Base-by-base conservation (phyloP, 1,139 yeast genomes). In the Tardiomyces blankii region DNA sequence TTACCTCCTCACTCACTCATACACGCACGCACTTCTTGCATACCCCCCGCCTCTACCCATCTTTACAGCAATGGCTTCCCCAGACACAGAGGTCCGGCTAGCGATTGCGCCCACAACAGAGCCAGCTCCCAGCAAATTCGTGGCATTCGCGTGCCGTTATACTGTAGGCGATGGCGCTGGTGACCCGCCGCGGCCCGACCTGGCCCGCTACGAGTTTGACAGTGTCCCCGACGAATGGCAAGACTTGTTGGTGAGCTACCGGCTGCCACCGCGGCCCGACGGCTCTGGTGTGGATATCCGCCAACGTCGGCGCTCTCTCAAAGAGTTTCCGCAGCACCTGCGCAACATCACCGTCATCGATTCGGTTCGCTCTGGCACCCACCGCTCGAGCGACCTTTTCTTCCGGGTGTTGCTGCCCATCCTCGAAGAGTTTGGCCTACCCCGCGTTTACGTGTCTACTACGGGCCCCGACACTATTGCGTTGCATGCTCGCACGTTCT, bases 401-500 rank as follows among this genome's bases (percentile, higher is more conserved):
- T 61, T 60, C 41, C 46, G 56, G 25, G 49, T 64, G 8, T 48
- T 65, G 14, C 43, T 53, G 28, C 69, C 68, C 5, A 53, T 65
- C 25, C 53, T 65, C 16, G 51, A 61, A 40, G 62, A 59, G 18
- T 57, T 63, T 39, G 64, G 61, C 19, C 50, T 64, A 27, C 49
- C 55, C 8, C 67, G 64, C 42, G 65, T 57, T 38, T 64, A 64
- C 48, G 66, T 64, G 8, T 59, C 65, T 13, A 65, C 69, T 1
- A 52, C 59, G n/a, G 50, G 59, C n/a, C 50, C 59, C 1, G 44
- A 49, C 13, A 59, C 67, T 32, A 58, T 64, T 41, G 49, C 57
- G 3, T 56, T 59, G 27, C 61, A 62, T 43, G 67, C 69, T 2
- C 44, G 44, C 33, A 51, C 59, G 14, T 61, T 65, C 40, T 48